phyloP scores from a whole-genome alignment of 345 rosid species.

The sweet orange (Citrus sinensis) region DVS_A1.0 CM039163.1:4302501-4303000 shows the following conservation, averaged over 20 bases:
- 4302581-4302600: conserved; percentile 6
- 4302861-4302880: no score
- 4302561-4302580: conserved; percentile 8
- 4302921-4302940: no score
- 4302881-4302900: no score
- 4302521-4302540: not conserved
- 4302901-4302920: no score
- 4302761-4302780: not conserved
- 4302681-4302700: not conserved
- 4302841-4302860: no score
- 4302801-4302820: no score
- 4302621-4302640: not conserved
- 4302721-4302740: not conserved
- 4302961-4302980: no score
- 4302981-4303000: no score
- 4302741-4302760: not conserved
- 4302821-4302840: no score
- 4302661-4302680: not conserved
- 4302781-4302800: no score
- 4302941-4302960: no score
- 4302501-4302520: not conserved
- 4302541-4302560: conserved; percentile 4
- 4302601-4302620: conserved; percentile 30
- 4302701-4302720: conserved; percentile 1
- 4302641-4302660: no score